A percentile compares a stretch with the other conserved stretches of the same genome.
These are phyloP conservation scores for Leptoxyphium fumago DNA, from an alignment of 2,329 filamentous ascomycete species.

Conservation along the genomic window DNA sequence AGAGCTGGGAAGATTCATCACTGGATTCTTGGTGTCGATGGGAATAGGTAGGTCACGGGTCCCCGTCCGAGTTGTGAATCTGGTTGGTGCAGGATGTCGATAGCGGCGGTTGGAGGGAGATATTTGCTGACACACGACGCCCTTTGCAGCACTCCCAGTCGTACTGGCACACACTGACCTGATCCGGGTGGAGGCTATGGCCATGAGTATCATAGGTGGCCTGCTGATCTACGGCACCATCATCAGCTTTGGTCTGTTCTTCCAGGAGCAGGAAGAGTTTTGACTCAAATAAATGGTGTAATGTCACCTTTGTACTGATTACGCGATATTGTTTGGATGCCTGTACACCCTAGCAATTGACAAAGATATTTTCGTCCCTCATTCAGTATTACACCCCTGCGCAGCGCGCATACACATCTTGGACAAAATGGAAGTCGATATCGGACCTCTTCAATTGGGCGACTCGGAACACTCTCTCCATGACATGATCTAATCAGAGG, in stretches of 20 bases:
- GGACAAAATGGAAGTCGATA: too few species aligned
- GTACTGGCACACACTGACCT: slow-evolving; percentile 76
- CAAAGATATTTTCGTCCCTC: too few species aligned
- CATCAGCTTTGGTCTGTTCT: slow-evolving; percentile 96
- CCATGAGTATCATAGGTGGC: slow-evolving; percentile 88
- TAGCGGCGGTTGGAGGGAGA: too few species aligned
- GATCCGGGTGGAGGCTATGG: slow-evolving; percentile 72
- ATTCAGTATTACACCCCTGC: too few species aligned
- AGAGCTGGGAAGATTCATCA: slow-evolving; percentile 86
- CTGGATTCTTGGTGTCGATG: slow-evolving; percentile 93
- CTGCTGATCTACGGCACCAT: slow-evolving; percentile 95
- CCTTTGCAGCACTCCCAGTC: slow-evolving; percentile 58
- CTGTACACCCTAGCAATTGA: too few species aligned
- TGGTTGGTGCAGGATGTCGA: too few species aligned
- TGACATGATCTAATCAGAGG: too few species aligned
- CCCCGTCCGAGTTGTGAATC: not conserved
- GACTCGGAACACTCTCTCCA: too few species aligned
- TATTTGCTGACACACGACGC: not conserved
- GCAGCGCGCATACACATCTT: too few species aligned
- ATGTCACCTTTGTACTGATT: too few species aligned
- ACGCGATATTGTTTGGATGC: too few species aligned
- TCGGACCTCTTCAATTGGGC: too few species aligned
- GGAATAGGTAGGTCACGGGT: slow-evolving; percentile 61
- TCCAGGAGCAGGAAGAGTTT: slow-evolving; percentile 95
- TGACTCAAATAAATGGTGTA: slow-evolving; percentile 23